Evolutionary conservation across 1,284 basidiomycete species (phyloP).

Genomic region (Heterobasidion annosum): DNA sequence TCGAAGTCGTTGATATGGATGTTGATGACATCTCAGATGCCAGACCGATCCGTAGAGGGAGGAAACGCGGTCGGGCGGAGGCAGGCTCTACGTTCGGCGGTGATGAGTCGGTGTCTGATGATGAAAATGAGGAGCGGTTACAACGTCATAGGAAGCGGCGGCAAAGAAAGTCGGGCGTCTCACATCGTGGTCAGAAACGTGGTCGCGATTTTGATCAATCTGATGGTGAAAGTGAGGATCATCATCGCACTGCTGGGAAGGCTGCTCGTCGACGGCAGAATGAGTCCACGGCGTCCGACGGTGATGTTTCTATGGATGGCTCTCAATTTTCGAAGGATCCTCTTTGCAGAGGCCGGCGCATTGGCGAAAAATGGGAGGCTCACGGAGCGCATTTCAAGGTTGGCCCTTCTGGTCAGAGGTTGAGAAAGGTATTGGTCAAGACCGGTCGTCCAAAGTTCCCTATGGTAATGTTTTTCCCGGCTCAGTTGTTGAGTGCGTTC

Average conservation of each 20-base stretch:
- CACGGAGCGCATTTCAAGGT: conserved; percentile 64
- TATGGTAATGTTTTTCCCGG: conserved; percentile 45
- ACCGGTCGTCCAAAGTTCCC: conserved; percentile 56
- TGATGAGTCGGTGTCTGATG: conserved; percentile 30
- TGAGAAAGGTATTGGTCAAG: conserved; percentile 60
- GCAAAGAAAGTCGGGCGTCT: conserved; percentile 37
- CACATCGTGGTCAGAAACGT: conserved; percentile 52
- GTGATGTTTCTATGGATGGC: conserved; percentile 35
- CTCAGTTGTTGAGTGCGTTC: conserved; percentile 3
- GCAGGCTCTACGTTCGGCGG: conserved; percentile 63
- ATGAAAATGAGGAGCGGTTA: conserved; percentile 17
- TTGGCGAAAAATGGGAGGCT: conserved; percentile 69
- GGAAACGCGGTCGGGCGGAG: conserved; percentile 67
- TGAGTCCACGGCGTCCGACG: conserved; percentile 15
- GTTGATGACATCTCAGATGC: conserved; percentile 17
- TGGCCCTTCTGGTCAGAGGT: conserved; percentile 56
- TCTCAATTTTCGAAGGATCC: conserved; percentile 35
- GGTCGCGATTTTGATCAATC: conserved; percentile 45
- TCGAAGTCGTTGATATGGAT: conserved; percentile 19
- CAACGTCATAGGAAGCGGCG: conserved; percentile 25
- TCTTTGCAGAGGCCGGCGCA: conserved; percentile 41
- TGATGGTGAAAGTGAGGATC: conserved; percentile 36
- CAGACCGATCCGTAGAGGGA: conserved; percentile 40
- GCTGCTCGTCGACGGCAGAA: conserved; percentile 26
- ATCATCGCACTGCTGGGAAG: conserved; percentile 18